Conservation (phyloP, 495 filamentous ascomycete species). For the Penicillium tannophilum region DNA sequence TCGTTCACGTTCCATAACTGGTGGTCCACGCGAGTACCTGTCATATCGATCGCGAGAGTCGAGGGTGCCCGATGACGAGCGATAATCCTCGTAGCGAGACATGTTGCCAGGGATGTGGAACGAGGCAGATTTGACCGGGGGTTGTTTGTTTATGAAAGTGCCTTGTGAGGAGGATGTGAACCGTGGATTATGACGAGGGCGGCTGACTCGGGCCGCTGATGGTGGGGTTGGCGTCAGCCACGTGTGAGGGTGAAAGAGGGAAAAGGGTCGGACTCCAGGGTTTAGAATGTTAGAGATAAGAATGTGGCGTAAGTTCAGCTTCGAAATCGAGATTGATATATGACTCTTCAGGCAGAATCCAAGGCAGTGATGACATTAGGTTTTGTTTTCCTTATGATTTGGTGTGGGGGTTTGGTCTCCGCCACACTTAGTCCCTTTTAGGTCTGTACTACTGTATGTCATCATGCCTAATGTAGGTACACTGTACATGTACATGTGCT, state of each 20-base stretch:
- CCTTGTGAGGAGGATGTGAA: conserved; percentile 17
- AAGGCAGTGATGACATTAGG: conserved; percentile 4
- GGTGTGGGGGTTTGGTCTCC: not conserved
- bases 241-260: conserved; percentile 5
- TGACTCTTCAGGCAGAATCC: conserved; percentile 6
- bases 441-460: conserved; percentile 7
- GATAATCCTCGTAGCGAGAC: conserved; percentile 52
- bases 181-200: conserved; percentile 35
- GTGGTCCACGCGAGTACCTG: conserved; percentile 45
- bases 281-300: not conserved
- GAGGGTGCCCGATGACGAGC: conserved; percentile 42
- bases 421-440: conserved; percentile 1
- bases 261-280: not conserved
- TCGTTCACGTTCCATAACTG: conserved; percentile 49
- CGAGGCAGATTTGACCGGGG: conserved; percentile 10
- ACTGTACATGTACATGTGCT: conserved; percentile 8
- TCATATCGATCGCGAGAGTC: conserved; percentile 51
- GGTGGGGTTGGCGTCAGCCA: conserved; percentile 24
- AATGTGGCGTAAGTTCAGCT: not conserved
- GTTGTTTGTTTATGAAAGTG: conserved; percentile 10
- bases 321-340: not conserved
- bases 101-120: conserved; percentile 29
- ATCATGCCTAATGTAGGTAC: conserved; percentile 20
- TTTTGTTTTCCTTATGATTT: not conserved
- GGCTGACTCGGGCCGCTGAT: conserved; percentile 33